Evolutionary conservation across 2,329 filamentous ascomycete genomes (phyloP).

Genomic region (Lachnellula subtilissima): DNA sequence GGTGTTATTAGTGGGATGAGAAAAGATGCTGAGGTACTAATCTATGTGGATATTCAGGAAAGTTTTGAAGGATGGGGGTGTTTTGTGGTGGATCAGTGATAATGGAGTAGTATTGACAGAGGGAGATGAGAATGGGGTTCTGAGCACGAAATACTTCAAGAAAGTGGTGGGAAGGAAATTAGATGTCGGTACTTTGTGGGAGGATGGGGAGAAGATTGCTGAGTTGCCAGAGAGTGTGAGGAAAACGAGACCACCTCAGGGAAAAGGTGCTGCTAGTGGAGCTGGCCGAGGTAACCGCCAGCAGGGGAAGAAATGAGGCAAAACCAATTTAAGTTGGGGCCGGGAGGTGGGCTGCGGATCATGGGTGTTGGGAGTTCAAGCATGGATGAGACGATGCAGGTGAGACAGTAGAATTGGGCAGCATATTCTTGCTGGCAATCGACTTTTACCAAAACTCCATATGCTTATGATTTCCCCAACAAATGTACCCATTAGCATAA

Average conservation of each 20-base stretch:
- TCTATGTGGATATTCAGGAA: conserved; percentile 68
- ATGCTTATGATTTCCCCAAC: no score
- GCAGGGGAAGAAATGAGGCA: conserved; percentile 2
- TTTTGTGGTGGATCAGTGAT: conserved; percentile 74
- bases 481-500: no score
- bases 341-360: not conserved
- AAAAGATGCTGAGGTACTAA: conserved; percentile 66
- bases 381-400: no score
- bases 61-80: conserved; percentile 55
- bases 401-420: no score
- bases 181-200: conserved; percentile 63
- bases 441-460: no score
- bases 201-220: conserved; percentile 60
- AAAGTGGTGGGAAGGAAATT: conserved; percentile 60
- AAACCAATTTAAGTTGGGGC: not conserved
- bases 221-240: conserved; percentile 51
- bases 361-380: no score
- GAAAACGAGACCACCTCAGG: not conserved
- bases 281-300: not conserved
- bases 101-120: conserved; percentile 71
- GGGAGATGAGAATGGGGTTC: conserved; percentile 53
- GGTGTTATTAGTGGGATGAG: conserved; percentile 77
- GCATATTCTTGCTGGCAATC: no score
- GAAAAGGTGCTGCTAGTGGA: not conserved
- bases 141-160: conserved; percentile 65